These are phyloP conservation scores for Solanum bulbocastanum DNA, from an alignment of 257 asterid genomes.

Conservation along the genomic window DNA sequence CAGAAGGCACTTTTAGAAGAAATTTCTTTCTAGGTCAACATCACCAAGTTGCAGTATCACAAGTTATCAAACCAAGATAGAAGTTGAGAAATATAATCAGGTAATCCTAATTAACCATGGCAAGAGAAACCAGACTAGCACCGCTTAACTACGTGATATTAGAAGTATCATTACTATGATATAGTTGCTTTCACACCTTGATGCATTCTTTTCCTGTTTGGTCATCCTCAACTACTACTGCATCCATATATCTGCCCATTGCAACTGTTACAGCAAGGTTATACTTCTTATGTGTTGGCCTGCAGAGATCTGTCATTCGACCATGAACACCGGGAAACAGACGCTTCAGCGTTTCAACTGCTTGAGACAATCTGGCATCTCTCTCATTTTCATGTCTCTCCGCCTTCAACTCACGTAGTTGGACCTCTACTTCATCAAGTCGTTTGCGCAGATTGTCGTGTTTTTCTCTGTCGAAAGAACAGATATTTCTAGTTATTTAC, in stretches of 20 bases:
- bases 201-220: constrained; percentile 94
- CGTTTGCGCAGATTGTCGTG: constrained; percentile 63
- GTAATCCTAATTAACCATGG: background rate
- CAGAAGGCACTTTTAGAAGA: background rate
- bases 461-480: constrained; percentile 42
- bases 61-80: background rate
- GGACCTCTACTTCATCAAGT: constrained; percentile 65
- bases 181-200: constrained; percentile 41
- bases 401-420: constrained; percentile 90
- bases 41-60: background rate
- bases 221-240: constrained; percentile 95
- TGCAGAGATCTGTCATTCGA: constrained; percentile 96
- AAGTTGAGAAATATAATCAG: background rate
- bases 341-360: constrained; percentile 83
- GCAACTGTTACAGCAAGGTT: constrained; percentile 99
- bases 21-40: background rate
- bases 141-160: background rate
- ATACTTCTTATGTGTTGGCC: constrained; percentile 90
- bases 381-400: constrained; percentile 93
- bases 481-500: constrained; percentile 4
- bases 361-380: constrained; percentile 83
- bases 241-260: constrained; percentile 99
- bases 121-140: background rate
- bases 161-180: background rate
- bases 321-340: constrained; percentile 97